Base-by-base conservation (phyloP, 2,329 filamentous ascomycete genomes). In the Fusarium citri region DNA sequence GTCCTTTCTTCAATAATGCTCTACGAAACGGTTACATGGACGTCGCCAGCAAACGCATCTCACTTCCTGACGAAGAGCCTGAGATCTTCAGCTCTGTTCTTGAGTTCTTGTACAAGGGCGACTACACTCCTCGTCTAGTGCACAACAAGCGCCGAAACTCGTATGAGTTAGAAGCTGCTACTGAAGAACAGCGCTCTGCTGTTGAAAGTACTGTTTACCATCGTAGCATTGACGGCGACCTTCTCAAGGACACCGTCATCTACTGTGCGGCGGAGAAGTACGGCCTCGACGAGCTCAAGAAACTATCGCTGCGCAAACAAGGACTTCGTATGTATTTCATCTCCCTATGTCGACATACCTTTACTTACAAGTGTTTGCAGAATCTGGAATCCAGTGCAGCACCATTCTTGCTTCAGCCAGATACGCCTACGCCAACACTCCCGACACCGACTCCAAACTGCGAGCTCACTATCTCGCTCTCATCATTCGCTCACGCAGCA, bases 71-170 rank as follows among this genome's bases (percentile, higher is more conserved):
- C 64, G 94, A 97, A 80, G 91, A 94, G 73, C 94, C 94, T 22
- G 94, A 97, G 78, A 91, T 97, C 76, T 94, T 98, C 80, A 97
- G 93, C 10, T 94, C 92, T 8, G 87, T 98, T 14, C 89, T 98
- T 59, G 94, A 98, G 78, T 97, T 92, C 74, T 89, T 98, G 59
- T 97, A 97, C 87, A 97, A 97, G 82, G 94, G 94, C 69, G 94
- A 97, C 80, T 97, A 97, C 83, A 94, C 91, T 74, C 94, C 94
- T 5, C 91, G 92, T 20, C 86, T 97, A 25, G 82, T 93, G 59
- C 93, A 94, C 81, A 93, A 95, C 82, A 94, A 94, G 83, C 89
- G 91, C 69, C 88, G 88, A 58, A 90, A 93, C 79, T 90, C 88
- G 55, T 97, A 93, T 91, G 91, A 92, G 77, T 83, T 97, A n/a